Percentiles rank a stretch among this genome's conserved stretches.
Conservation (phyloP, 75 land plant species). For the Cryptomeria japonica region DNA sequence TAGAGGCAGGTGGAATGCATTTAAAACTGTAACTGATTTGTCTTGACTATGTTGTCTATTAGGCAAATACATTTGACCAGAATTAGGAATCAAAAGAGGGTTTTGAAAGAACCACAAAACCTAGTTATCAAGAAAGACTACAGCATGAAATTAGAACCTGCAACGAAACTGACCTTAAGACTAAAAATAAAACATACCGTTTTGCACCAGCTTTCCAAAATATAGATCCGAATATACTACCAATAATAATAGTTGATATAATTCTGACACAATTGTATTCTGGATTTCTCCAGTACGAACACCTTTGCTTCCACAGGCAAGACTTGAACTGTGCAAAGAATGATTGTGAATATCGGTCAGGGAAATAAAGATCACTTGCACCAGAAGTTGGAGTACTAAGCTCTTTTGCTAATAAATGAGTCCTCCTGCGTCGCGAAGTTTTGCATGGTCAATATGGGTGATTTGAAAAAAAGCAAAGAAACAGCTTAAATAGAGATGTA, state of each 20-base stretch:
- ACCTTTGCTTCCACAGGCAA: slow-evolving; percentile 76
- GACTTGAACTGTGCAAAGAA: slow-evolving; percentile 53
- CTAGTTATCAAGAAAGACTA: too few relatives aligned
- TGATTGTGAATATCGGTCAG: slow-evolving; percentile 41
- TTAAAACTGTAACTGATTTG: too few relatives aligned
- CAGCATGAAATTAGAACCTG: too few relatives aligned
- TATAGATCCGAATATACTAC: slow-evolving; percentile 58
- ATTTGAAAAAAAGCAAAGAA: not conserved
- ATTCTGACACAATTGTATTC: slow-evolving; percentile 66
- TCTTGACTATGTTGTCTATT: too few relatives aligned
- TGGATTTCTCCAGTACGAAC: slow-evolving; percentile 78
- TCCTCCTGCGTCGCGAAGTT: slow-evolving; percentile 12
- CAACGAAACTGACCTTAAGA: too few relatives aligned
- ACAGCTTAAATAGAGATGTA: not conserved
- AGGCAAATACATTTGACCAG: too few relatives aligned
- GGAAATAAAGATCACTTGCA: slow-evolving; percentile 59
- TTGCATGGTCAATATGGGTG: not conserved
- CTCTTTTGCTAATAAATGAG: slow-evolving; percentile 21
- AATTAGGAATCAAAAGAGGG: too few relatives aligned
- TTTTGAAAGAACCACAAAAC: too few relatives aligned
- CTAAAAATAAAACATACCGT: slow-evolving; percentile 17
- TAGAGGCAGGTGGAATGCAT: too few relatives aligned
- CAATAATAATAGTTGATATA: slow-evolving; percentile 49
- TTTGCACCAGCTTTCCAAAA: slow-evolving; percentile 59
- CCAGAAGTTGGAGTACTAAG: slow-evolving; percentile 48